Percentiles rank a stretch among this genome's conserved stretches.
These are phyloP conservation scores for Ormosia semicastrata DNA, from an alignment of 306 rosid genomes.

Conservation along the genomic window DNA sequence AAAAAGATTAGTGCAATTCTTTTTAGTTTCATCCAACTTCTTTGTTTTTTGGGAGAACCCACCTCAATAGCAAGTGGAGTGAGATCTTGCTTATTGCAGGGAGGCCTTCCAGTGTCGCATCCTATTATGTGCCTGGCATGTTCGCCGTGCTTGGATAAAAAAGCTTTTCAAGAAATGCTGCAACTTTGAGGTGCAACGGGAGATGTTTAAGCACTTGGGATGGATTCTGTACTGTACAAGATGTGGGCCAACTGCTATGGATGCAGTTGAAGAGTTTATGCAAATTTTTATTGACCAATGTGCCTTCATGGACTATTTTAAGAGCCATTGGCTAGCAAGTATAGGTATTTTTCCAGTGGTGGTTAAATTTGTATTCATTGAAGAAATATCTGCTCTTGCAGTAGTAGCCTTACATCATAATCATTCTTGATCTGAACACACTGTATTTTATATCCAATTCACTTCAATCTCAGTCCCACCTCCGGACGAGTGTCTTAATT, in stretches of 20 bases:
- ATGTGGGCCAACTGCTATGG: conserved; percentile 55
- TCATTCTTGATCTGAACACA: conserved; percentile 1
- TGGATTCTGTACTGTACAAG: conserved; percentile 65
- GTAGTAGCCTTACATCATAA: conserved; percentile 5
- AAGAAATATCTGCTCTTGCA: conserved; percentile 7
- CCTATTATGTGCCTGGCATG: conserved; percentile 66
- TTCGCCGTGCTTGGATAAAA: conserved; percentile 71
- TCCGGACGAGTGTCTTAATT: neutral
- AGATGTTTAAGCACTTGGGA: conserved; percentile 66
- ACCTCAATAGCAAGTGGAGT: conserved; percentile 12
- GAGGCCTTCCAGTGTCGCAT: conserved; percentile 73
- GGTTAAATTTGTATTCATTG: conserved; percentile 13
- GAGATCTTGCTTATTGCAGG: conserved; percentile 50
- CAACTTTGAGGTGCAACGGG: conserved; percentile 64
- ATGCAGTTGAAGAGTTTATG: conserved; percentile 71
- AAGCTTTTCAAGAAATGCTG: conserved; percentile 58
- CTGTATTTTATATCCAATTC: conserved; percentile 1
- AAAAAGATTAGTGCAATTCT: conserved; percentile 18
- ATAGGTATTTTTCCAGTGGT: conserved; percentile 51
- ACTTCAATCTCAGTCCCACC: neutral
- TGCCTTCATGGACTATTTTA: conserved; percentile 70
- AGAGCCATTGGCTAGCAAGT: conserved; percentile 56
- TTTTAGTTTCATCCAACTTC: neutral
- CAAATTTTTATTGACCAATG: conserved; percentile 80
- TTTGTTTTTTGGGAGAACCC: conserved; percentile 1